Evolutionary conservation across 768 basidiomycete genomes (phyloP).

Genomic region (Psilocybe cubensis): DNA sequence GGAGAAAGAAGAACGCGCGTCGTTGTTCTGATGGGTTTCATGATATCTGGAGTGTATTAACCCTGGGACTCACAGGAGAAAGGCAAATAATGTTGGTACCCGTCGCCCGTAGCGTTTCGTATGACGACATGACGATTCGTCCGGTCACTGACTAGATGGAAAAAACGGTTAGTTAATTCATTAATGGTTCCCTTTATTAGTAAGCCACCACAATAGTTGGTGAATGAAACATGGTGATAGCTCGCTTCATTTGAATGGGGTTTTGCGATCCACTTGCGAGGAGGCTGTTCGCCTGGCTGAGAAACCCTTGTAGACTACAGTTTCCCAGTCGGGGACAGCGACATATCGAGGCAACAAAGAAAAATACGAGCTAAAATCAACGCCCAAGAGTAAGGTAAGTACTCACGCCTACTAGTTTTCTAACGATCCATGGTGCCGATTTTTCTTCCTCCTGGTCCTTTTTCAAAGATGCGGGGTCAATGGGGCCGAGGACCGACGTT

Average conservation of each 20-base stretch:
- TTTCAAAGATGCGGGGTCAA: conserved; percentile 50
- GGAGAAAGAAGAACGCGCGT: neutral
- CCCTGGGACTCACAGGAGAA: conserved; percentile 50
- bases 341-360: neutral
- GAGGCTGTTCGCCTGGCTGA: conserved; percentile 5
- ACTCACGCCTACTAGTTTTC: conserved; percentile 67
- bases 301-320: neutral
- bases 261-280: neutral
- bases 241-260: neutral
- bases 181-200: neutral
- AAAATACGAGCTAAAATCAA: neutral
- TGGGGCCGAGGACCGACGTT: conserved; percentile 47
- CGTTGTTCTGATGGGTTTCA: neutral
- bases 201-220: neutral
- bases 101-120: conserved; percentile 62
- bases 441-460: conserved; percentile 54
- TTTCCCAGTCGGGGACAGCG: neutral
- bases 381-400: neutral
- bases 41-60: neutral
- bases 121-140: conserved; percentile 65
- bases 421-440: conserved; percentile 61
- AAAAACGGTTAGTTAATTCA: neutral
- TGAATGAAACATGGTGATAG: neutral
- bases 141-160: conserved; percentile 59
- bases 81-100: conserved; percentile 63